These are phyloP conservation scores for Trametes polyzona DNA, from an alignment of 1,284 basidiomycete species.

Conservation along the genomic window DNA sequence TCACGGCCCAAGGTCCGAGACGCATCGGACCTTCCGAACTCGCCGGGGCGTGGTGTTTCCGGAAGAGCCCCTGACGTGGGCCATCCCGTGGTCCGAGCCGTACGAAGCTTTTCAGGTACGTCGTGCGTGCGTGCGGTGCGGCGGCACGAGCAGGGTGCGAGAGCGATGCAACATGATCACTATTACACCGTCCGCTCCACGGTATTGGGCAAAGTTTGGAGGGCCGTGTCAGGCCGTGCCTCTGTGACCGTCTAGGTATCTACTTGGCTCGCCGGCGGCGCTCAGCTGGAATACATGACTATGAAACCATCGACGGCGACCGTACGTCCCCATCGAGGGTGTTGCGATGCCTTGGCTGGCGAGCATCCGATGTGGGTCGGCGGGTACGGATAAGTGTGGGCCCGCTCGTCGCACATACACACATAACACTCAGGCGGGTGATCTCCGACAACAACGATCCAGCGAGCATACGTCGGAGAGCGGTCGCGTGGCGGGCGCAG, in stretches of 20 bases:
- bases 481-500: background rate
- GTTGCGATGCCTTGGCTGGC: background rate
- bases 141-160: background rate
- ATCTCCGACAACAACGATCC: background rate
- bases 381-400: background rate
- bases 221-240: too few relatives aligned
- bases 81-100: background rate
- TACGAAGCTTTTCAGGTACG: background rate
- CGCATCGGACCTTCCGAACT: constrained; percentile 23
- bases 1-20: too few relatives aligned
- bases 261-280: background rate
- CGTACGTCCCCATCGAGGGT: background rate
- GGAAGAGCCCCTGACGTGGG: constrained; percentile 17
- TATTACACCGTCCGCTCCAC: background rate
- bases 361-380: background rate
- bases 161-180: background rate
- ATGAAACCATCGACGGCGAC: background rate
- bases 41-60: constrained; percentile 19
- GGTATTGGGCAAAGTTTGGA: background rate
- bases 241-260: too few relatives aligned
- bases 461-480: background rate
- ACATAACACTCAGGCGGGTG: background rate
- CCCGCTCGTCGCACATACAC: background rate
- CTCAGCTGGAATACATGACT: background rate
- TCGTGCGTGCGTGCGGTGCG: too few relatives aligned